phyloP scores from a whole-genome alignment of 768 basidiomycete species.

The Agaricus blazei region DNA sequence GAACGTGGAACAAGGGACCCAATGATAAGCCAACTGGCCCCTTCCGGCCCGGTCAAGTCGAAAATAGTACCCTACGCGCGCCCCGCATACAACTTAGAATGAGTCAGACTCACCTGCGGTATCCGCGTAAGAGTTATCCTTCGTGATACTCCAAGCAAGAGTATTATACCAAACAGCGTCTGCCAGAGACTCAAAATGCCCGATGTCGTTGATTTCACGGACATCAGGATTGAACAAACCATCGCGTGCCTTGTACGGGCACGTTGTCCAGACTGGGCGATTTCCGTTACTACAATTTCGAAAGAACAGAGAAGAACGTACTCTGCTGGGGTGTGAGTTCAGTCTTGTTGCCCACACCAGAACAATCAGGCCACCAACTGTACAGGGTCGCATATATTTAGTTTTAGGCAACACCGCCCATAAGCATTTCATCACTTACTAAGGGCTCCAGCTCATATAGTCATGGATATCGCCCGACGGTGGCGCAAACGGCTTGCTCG shows the following conservation, averaged over 20 bases:
- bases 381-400: neutral
- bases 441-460: slow-evolving; percentile 69
- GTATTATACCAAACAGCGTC: slow-evolving; percentile 61
- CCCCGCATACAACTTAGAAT: neutral
- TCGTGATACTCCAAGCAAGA: slow-evolving; percentile 43
- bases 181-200: slow-evolving; percentile 47
- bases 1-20: neutral
- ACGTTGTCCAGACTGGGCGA: slow-evolving; percentile 47
- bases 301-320: slow-evolving; percentile 17
- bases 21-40: neutral
- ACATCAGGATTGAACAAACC: slow-evolving; percentile 65
- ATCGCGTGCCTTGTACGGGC: slow-evolving; percentile 51
- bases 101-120: slow-evolving; percentile 27
- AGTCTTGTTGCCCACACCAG: slow-evolving; percentile 51
- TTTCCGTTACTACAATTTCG: neutral
- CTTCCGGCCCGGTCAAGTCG: neutral
- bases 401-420: too few species aligned
- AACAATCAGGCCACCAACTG: slow-evolving; percentile 64
- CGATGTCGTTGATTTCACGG: slow-evolving; percentile 49
- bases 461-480: slow-evolving; percentile 54
- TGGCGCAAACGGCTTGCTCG: slow-evolving; percentile 38
- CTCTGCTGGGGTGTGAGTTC: slow-evolving; percentile 48
- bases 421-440: slow-evolving; percentile 32
- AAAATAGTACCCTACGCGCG: neutral
- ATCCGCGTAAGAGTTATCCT: slow-evolving; percentile 35